Conservation (phyloP, 768 basidiomycete genomes). For the Boletus eberwhitei region DNA sequence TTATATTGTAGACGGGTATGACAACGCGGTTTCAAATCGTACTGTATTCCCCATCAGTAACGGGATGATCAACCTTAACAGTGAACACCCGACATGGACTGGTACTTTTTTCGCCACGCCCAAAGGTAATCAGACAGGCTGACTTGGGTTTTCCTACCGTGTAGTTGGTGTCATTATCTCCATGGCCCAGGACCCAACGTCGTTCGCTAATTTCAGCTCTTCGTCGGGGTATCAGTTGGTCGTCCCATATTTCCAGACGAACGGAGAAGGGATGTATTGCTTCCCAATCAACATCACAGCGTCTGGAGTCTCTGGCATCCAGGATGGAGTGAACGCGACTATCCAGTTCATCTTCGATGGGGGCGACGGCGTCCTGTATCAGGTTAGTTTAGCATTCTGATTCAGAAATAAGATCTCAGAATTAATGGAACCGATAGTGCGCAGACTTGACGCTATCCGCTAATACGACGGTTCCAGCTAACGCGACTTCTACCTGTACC, state of each 20-base stretch:
- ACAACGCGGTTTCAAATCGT: slow-evolving; percentile 47
- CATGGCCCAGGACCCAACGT: slow-evolving; percentile 54
- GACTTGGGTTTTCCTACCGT: slow-evolving; percentile 7
- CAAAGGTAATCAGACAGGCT: not conserved
- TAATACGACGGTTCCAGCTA: slow-evolving; percentile 46
- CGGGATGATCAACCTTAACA: slow-evolving; percentile 60
- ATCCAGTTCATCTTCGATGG: slow-evolving; percentile 66
- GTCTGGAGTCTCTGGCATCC: slow-evolving; percentile 46
- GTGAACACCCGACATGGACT: slow-evolving; percentile 62
- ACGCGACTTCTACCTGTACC: slow-evolving; percentile 32
- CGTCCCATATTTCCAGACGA: slow-evolving; percentile 47
- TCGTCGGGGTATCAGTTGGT: slow-evolving; percentile 33
- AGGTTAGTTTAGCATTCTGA: slow-evolving; percentile 38
- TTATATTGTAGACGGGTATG: slow-evolving; percentile 57
- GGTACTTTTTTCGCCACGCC: slow-evolving; percentile 33
- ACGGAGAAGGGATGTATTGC: slow-evolving; percentile 63
- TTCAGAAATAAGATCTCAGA: not conserved
- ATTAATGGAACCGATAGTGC: slow-evolving; percentile 46
- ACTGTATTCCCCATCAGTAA: slow-evolving; percentile 64
- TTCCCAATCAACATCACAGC: slow-evolving; percentile 59
- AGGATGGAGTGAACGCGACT: slow-evolving; percentile 70
- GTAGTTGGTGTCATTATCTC: slow-evolving; percentile 55
- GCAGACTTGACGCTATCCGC: slow-evolving; percentile 72
- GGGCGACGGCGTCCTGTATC: slow-evolving; percentile 70
- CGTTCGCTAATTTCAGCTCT: slow-evolving; percentile 60